A percentile compares a stretch with the other conserved stretches of the same genome.
Evolutionary conservation across 805 yeast genomes (phyloP).

Genomic region (Cyberlindnera euphorbiae): DNA sequence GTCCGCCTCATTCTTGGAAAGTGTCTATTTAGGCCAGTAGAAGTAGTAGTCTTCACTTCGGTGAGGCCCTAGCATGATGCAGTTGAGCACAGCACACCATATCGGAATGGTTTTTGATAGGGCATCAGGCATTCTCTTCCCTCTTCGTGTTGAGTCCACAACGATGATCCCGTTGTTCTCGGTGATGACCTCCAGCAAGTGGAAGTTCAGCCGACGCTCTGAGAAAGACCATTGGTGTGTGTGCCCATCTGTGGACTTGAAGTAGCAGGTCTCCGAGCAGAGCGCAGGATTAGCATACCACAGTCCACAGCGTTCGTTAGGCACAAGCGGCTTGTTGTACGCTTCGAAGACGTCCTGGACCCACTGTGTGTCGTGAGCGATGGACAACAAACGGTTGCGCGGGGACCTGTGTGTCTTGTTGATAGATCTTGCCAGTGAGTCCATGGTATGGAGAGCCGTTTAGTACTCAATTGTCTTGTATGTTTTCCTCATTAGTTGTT

Average conservation of each 20-base stretch:
- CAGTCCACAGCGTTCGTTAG: too few species aligned
- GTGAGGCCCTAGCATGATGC: conserved; percentile 31
- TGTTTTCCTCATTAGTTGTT: too few species aligned
- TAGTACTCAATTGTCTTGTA: too few species aligned
- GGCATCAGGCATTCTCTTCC: conserved; percentile 83
- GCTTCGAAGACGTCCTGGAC: too few species aligned
- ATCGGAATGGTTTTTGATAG: conserved; percentile 83
- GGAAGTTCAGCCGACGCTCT: conserved; percentile 67
- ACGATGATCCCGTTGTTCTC: conserved; percentile 46
- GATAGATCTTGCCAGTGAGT: too few species aligned
- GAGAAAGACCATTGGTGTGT: conserved; percentile 77
- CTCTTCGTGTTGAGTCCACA: conserved; percentile 83
- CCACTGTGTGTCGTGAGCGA: too few species aligned
- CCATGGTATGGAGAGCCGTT: too few species aligned
- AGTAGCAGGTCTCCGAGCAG: conserved; percentile 60
- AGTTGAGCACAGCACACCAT: conserved; percentile 81
- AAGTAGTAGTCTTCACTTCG: conserved; percentile 31
- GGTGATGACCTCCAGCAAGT: conserved; percentile 48
- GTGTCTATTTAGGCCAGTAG: conserved; percentile 45
- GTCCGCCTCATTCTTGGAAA: conserved; percentile 52
- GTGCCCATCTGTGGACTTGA: conserved; percentile 92
- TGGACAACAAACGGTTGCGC: too few species aligned
- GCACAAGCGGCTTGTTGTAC: too few species aligned
- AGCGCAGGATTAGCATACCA: too few species aligned
- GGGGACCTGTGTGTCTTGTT: too few species aligned